These are phyloP conservation scores for Acmispon strigosus DNA, from an alignment of 306 rosid genomes.

Conservation along the genomic window DNA sequence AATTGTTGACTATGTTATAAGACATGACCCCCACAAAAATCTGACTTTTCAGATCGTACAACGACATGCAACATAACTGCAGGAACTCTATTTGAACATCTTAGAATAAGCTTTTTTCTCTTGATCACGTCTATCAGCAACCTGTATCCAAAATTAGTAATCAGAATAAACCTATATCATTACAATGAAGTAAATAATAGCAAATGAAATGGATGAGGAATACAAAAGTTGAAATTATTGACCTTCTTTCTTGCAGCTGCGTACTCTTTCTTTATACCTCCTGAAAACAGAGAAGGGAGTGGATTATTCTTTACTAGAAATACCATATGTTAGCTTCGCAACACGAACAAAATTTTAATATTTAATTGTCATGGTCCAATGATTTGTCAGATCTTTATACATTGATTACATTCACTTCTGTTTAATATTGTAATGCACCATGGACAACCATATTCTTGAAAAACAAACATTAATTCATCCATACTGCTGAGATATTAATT, in stretches of 20 bases:
- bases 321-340: background rate
- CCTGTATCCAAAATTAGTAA: slow-evolving; percentile 31
- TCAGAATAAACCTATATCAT: background rate
- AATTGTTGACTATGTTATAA: slow-evolving; percentile 18
- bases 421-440: background rate
- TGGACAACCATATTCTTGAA: background rate
- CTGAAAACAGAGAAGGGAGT: slow-evolving; percentile 31
- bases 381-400: background rate
- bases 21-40: slow-evolving; percentile 8
- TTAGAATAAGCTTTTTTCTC: slow-evolving; percentile 78
- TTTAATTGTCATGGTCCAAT: background rate
- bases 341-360: background rate
- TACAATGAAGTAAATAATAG: background rate
- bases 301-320: slow-evolving; percentile 8
- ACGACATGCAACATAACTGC: slow-evolving; percentile 1
- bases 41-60: slow-evolving; percentile 2
- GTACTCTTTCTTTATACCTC: slow-evolving; percentile 76
- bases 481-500: background rate
- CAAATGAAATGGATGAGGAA: background rate
- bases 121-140: slow-evolving; percentile 62
- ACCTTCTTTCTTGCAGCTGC: slow-evolving; percentile 81
- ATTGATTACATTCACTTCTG: background rate
- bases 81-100: slow-evolving; percentile 58
- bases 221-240: background rate
- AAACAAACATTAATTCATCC: too few species aligned